Base-by-base conservation (phyloP, 305 asterid species). In the Solanum aculeatissimum region DNA sequence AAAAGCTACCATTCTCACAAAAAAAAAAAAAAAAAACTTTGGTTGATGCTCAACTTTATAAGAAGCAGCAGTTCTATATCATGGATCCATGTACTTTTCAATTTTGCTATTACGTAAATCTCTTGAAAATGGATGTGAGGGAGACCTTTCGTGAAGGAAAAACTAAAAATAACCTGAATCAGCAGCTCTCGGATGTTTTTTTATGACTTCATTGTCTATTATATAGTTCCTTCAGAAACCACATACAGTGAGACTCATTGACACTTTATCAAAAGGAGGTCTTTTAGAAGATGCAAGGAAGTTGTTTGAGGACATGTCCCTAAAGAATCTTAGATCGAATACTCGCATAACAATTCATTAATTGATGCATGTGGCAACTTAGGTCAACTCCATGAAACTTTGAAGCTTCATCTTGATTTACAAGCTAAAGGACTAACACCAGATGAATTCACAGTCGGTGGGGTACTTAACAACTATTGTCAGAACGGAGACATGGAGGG, bases 401-500 rank as follows among this genome's bases (percentile, higher is more conserved):
- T 90, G 66, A 80, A 88, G 85, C 91, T 96, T 87, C 89, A 88
- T 77, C 89, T 55, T 79, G 95, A 92, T 90, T 89, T 94, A 82
- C 94, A 90, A 88, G 85, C 23, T 51, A 86, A 91, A 71, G 83
- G 83, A 83, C 87, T 95, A 69, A 58, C 84, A 88, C 94, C 98
- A 18, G 95, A 96, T 90, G 94, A 90, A 51, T 96, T 96, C 89
- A 95, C 99, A 4, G 89, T 92, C 72, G 87, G 94, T 82, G 92
- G 93, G 63, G 83, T 96, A 83, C 92, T 94, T 71, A 89, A 92
- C 82, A 95, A 97, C 69, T 92, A 92, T 85, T 93, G 97, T 87
- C 89, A 74, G 84, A 92, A 87, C 85, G 97, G 98, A 62, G 98
- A 96, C 90, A 91, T 90, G 95, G 99, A 96, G 88, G 97, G 92